Evolutionary conservation across 345 rosid genomes (phyloP), one percentile per base, ranked within the genome.

Genomic region (Stellera chamaejasme): DNA sequence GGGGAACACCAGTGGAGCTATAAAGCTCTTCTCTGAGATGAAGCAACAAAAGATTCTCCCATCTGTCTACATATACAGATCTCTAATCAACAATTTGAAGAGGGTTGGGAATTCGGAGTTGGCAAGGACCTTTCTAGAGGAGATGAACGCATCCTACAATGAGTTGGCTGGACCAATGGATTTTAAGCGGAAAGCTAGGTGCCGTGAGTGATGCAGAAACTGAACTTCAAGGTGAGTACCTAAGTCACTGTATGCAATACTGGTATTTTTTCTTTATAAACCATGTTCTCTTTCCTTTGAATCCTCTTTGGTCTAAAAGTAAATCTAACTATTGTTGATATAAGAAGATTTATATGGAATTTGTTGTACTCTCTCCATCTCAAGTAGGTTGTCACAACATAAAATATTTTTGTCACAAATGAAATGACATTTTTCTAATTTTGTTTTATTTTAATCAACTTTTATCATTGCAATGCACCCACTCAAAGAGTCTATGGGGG

Each of bases 1-100:
- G 0, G 96, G 94, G 64, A 79, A 90, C 43, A 41, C 66, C 28
- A 74, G 82, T 62, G 82, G 71, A 62, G 69, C 91, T 1, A 32
- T 82, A 66, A 80, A 79, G 68, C 85, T 85, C 59, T 83, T 90
- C 50, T 66, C 57, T 26, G 87, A 90, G 68, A 87, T 90, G 96
- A 90, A 85, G 66, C 59, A 47, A 56, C 63, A 60, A 71, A 60
- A 71, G 74, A 79, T 90, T 27, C 78, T 63, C 27, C 97, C 96
- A 13, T 87, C 97, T 0, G 55, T 81, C 14, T 77, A 84, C 43
- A 61, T 83, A 26, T 87, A 83, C 62, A 50, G 88, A 72, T 84
- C 90, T 0, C 58, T 80, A 49, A 60, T 77, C 25, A 58, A 61
- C 63, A 67, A 62, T 58, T 61, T 66, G 52, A 76, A 78, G 75